A percentile compares a stretch with the other conserved stretches of the same genome.
Conservation (phyloP, 2,329 filamentous ascomycete species). For the Penicillium sp. region DNA sequence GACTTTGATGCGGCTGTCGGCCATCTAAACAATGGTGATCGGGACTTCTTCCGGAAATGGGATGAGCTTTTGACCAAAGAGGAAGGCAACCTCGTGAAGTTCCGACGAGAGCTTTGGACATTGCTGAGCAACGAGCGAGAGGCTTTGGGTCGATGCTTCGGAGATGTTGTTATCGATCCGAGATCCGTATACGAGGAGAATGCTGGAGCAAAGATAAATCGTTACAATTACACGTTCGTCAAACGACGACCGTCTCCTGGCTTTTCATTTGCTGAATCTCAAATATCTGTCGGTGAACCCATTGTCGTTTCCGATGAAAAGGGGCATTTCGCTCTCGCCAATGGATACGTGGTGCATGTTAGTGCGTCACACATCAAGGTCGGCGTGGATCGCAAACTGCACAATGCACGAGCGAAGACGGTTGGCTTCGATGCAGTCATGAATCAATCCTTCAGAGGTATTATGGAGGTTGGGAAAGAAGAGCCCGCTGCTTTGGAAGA, state of each 20-base stretch:
- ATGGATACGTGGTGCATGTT: constrained; percentile 82
- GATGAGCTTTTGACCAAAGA: constrained; percentile 90
- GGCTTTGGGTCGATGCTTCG: constrained; percentile 83
- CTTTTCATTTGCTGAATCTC: constrained; percentile 89
- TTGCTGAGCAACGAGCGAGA: constrained; percentile 89
- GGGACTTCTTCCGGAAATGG: constrained; percentile 91
- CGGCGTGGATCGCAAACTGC: constrained; percentile 83
- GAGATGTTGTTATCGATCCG: constrained; percentile 78
- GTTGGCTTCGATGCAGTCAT: constrained; percentile 70
- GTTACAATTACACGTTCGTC: constrained; percentile 80
- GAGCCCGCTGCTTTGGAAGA: constrained; percentile 42
- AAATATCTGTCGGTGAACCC: constrained; percentile 81
- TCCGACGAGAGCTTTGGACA: constrained; percentile 89
- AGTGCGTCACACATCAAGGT: constrained; percentile 75
- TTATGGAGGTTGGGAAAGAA: constrained; percentile 76
- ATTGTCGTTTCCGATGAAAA: constrained; percentile 95
- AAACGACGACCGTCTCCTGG: constrained; percentile 62
- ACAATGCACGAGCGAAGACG: constrained; percentile 76
- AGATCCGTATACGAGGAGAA: constrained; percentile 69
- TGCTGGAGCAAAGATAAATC: constrained; percentile 79
- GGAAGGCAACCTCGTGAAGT: constrained; percentile 84
- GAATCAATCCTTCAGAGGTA: constrained; percentile 86
- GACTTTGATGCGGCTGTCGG: constrained; percentile 79
- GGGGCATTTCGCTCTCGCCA: constrained; percentile 90
- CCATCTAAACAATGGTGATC: constrained; percentile 72